A percentile compares a stretch with the other conserved stretches of the same genome.
These are phyloP conservation scores for Isatis tinctoria DNA, from an alignment of 345 rosid genomes.

Conservation along the genomic window DNA sequence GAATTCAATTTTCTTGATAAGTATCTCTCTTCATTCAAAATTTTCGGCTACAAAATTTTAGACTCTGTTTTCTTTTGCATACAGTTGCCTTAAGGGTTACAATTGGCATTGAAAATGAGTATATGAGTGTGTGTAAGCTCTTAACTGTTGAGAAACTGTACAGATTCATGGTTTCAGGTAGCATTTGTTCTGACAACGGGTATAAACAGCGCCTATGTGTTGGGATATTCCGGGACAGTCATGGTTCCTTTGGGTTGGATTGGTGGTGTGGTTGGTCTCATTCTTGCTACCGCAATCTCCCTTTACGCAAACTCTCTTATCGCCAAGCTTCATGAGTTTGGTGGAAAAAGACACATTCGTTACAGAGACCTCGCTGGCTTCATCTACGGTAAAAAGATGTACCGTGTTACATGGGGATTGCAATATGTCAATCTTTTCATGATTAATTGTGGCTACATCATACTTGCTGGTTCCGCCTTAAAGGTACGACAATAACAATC, in stretches of 20 bases:
- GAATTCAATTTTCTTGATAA: constrained; percentile 3
- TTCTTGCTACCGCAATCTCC: constrained; percentile 63
- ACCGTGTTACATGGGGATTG: constrained; percentile 41
- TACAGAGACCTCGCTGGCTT: constrained; percentile 90
- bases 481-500: constrained; percentile 21
- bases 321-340: constrained; percentile 80
- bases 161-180: constrained; percentile 92
- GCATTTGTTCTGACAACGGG: constrained; percentile 79
- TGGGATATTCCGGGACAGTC: constrained; percentile 85
- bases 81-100: not conserved
- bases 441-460: constrained; percentile 52
- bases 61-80: not conserved
- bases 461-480: constrained; percentile 49
- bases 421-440: constrained; percentile 56
- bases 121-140: not conserved
- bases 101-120: not conserved
- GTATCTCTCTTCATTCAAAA: not conserved
- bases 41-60: not conserved
- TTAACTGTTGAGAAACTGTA: not conserved
- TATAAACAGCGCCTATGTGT: constrained; percentile 81
- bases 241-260: constrained; percentile 94
- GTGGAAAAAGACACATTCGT: constrained; percentile 89
- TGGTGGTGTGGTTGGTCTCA: constrained; percentile 69
- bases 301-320: constrained; percentile 78
- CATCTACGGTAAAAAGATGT: constrained; percentile 56